Conservation (phyloP, 2,329 filamentous ascomycete species). For the Coniochaeta sp. region DNA sequence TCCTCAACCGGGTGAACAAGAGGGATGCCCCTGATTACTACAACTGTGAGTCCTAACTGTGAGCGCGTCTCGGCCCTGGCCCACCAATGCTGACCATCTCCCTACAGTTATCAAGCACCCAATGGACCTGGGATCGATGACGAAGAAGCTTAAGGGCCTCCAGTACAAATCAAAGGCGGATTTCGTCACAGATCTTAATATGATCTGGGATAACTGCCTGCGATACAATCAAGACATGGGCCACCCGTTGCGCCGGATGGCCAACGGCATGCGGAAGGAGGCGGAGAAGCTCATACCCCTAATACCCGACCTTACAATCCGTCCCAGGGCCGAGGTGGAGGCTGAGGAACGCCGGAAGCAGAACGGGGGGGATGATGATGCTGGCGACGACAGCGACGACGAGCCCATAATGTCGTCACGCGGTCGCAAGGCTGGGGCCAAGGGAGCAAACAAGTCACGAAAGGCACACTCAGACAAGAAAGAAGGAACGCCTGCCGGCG, state of each 20-base stretch:
- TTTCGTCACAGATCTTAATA: conserved; percentile 85
- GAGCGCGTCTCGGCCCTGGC: background rate
- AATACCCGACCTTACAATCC: conserved; percentile 86
- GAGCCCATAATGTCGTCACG: conserved; percentile 98
- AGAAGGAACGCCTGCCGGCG: conserved; percentile 71
- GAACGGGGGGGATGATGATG: conserved; percentile 76
- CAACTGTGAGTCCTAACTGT: conserved; percentile 54
- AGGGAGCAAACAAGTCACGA: conserved; percentile 69
- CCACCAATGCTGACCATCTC: conserved; percentile 2
- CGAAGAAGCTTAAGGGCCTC: conserved; percentile 84
- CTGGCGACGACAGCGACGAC: conserved; percentile 86
- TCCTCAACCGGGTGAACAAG: conserved; percentile 91
- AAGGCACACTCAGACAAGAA: conserved; percentile 67
- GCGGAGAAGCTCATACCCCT: conserved; percentile 93
- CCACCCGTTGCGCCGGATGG: conserved; percentile 85
- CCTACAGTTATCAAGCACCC: conserved; percentile 79
- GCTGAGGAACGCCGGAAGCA: conserved; percentile 79
- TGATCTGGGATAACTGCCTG: conserved; percentile 96
- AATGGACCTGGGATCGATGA: conserved; percentile 97
- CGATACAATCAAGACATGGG: conserved; percentile 89
- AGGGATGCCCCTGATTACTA: conserved; percentile 95
- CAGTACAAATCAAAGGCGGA: conserved; percentile 86
- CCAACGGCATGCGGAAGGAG: conserved; percentile 93
- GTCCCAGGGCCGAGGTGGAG: conserved; percentile 90
- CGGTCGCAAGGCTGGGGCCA: conserved; percentile 80